These are phyloP conservation scores for Cladosporium velox DNA, from an alignment of 2,329 filamentous ascomycete species.

Conservation along the genomic window DNA sequence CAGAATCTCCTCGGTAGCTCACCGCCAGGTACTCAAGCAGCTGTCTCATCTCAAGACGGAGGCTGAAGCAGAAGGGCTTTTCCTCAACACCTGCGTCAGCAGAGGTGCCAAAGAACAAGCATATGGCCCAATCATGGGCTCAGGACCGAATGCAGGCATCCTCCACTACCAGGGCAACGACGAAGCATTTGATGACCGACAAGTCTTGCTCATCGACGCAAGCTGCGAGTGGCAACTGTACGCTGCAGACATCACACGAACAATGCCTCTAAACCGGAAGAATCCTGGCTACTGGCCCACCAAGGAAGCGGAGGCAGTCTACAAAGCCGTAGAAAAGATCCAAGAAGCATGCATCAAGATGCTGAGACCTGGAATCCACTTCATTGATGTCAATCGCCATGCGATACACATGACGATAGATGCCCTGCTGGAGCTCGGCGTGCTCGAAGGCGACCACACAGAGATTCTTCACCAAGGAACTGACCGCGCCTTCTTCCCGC, in stretches of 20 bases:
- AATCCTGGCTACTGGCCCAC: slow-evolving; percentile 62
- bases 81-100: slow-evolving; percentile 70
- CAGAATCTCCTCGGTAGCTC: slow-evolving; percentile 74
- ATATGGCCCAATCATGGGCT: slow-evolving; percentile 86
- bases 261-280: slow-evolving; percentile 67
- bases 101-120: slow-evolving; percentile 75
- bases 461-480: slow-evolving; percentile 47
- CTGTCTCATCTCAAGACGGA: slow-evolving; percentile 71
- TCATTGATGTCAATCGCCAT: slow-evolving; percentile 75
- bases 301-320: slow-evolving; percentile 69
- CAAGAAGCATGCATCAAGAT: slow-evolving; percentile 73
- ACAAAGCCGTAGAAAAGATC: slow-evolving; percentile 80
- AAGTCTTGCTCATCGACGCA: slow-evolving; percentile 82
- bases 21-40: slow-evolving; percentile 68
- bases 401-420: slow-evolving; percentile 81
- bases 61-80: slow-evolving; percentile 78
- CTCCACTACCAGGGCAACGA: slow-evolving; percentile 87
- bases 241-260: slow-evolving; percentile 86
- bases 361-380: slow-evolving; percentile 73
- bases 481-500: slow-evolving; percentile 51
- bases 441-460: slow-evolving; percentile 63
- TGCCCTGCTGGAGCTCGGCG: slow-evolving; percentile 72
- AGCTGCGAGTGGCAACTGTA: slow-evolving; percentile 85
- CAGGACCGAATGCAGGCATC: slow-evolving; percentile 78
- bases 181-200: slow-evolving; percentile 65